phyloP scores from a whole-genome alignment of 495 filamentous ascomycete species.

The Corynascus novoguineensis region DNA sequence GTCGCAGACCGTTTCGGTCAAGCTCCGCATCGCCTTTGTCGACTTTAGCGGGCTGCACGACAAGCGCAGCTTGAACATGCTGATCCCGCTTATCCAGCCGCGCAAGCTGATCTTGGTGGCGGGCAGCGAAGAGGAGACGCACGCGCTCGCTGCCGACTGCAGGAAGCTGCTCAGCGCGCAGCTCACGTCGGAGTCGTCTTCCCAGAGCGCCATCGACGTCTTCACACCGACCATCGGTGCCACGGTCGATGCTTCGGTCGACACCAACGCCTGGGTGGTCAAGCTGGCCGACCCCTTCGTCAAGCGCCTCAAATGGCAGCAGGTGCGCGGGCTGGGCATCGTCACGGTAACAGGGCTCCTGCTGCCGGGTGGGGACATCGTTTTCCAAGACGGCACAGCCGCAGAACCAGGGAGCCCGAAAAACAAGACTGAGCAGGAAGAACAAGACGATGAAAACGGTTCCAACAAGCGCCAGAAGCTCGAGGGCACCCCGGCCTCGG shows the following conservation, averaged over 20 bases:
- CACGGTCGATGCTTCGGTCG: constrained; percentile 81
- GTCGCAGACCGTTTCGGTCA: constrained; percentile 55
- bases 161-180: constrained; percentile 62
- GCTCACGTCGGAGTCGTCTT: constrained; percentile 36
- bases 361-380: constrained; percentile 36
- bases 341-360: constrained; percentile 74
- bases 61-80: constrained; percentile 84
- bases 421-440: no score
- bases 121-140: constrained; percentile 71
- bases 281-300: constrained; percentile 80
- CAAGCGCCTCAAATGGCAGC: constrained; percentile 86
- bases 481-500: constrained; percentile 6
- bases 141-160: constrained; percentile 71
- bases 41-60: constrained; percentile 93
- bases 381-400: constrained; percentile 52
- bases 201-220: constrained; percentile 50
- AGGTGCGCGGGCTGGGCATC: constrained; percentile 80
- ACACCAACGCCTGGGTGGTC: constrained; percentile 95
- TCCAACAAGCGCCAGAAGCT: constrained; percentile 30
- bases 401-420: neutral
- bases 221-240: constrained; percentile 72
- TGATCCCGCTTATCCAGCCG: constrained; percentile 90
- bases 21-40: constrained; percentile 73
- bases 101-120: constrained; percentile 86
- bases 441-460: constrained; percentile 18